Base-by-base conservation (phyloP, 139 green algal genomes). In the Chlorella sp. region DNA sequence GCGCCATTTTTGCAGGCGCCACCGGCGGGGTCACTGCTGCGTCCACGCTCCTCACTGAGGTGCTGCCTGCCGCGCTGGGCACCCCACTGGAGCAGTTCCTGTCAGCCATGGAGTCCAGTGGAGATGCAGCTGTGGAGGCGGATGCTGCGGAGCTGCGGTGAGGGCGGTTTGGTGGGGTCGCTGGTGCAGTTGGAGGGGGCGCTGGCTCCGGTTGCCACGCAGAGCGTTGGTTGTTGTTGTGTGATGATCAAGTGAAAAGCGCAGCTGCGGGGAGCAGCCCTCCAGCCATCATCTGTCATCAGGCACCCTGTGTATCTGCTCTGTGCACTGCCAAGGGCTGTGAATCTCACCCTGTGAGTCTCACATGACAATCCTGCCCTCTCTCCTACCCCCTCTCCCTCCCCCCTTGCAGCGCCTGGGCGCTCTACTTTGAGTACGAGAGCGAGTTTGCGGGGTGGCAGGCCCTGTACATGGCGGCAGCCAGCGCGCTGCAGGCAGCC, bases 381-480 rank as follows among this genome's bases (percentile, higher is more conserved):
- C 60, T 13, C 60, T 32, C 23, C 60, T 23, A 34, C 11, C 25
- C 60, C 25, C 60, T 25, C 15, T 73, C 21, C 26, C 63, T n/a
- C n/a, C n/a, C 63, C 3, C 63, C 28, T 2, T 47, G 13, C 67
- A 85, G 67, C 26, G 25, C 44, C 80, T 90, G 87, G 87, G n/a
- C 69, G 28, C 44, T 70, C 34, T 88, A 80, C 81, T 86, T 80
- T 21, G 75, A 86, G n/a, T 64, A 81, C 23, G 74, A 86, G 60
- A 39, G 32, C 20, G 82, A 88, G 83, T 90, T 88, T 78, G 47
- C 26, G 11, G 47, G 18, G 12, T 90, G 87, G 87, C 74, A 88
- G 81, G 23, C 74, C 21, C 63, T 86, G 57, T 90, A 90, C 63
- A 18, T 9, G 0, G 78, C 56, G 9, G 74, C 63, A 0, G 47